phyloP scores from a whole-genome alignment of 257 asterid species.

The Rauvolfia tetraphylla region DNA sequence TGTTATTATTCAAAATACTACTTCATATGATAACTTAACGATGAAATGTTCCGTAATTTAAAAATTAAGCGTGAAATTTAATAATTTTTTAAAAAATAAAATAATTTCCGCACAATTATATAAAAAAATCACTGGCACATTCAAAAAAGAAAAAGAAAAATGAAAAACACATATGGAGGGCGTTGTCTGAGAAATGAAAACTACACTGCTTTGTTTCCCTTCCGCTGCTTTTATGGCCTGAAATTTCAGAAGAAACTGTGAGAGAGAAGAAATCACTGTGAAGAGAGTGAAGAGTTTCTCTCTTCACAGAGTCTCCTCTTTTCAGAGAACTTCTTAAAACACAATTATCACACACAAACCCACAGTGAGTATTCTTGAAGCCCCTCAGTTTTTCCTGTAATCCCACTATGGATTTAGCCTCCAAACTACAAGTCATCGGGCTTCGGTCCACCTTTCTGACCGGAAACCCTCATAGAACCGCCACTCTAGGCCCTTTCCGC shows the following conservation, averaged over 20 bases:
- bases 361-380: not conserved
- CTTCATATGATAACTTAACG: too few relatives aligned
- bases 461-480: conserved; percentile 35
- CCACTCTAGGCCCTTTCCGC: conserved; percentile 37
- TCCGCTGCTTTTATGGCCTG: not conserved
- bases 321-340: conserved; percentile 14
- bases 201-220: not conserved
- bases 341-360: conserved; percentile 5
- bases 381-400: not conserved
- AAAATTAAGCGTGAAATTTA: too few relatives aligned
- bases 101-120: too few relatives aligned
- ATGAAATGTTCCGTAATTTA: too few relatives aligned
- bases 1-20: too few relatives aligned
- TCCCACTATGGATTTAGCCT: conserved; percentile 48
- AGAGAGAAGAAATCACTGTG: not conserved
- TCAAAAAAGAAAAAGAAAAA: not conserved
- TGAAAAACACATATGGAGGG: too few relatives aligned
- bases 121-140: too few relatives aligned
- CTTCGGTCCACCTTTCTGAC: conserved; percentile 55
- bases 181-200: not conserved
- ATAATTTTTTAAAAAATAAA: too few relatives aligned
- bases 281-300: conserved; percentile 28
- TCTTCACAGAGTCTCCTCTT: conserved; percentile 4
- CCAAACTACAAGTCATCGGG: conserved; percentile 46
- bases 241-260: not conserved